phyloP scores from a whole-genome alignment of 129 eudicot genomes.

The Heracleum sosnowskyi region DNA sequence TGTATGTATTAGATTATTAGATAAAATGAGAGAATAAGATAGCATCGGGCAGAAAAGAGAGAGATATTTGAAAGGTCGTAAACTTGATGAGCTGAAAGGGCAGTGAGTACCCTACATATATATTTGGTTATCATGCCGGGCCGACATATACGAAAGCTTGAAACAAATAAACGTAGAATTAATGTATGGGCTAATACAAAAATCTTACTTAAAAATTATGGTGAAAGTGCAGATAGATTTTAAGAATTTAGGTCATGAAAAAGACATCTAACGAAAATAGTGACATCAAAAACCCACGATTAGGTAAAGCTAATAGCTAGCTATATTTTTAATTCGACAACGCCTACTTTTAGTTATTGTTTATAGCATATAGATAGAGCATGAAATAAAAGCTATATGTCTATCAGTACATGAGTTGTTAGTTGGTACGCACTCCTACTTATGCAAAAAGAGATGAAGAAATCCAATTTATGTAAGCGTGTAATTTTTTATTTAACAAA shows the following conservation, averaged over 20 bases:
- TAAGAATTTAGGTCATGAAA: background rate
- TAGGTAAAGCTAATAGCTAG: background rate
- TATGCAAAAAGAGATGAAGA: background rate
- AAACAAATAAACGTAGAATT: background rate
- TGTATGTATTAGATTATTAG: too few species aligned
- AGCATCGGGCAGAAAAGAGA: background rate
- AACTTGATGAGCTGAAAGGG: background rate
- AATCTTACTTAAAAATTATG: background rate
- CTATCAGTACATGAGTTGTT: background rate
- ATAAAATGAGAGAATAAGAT: too few species aligned
- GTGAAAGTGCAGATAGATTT: background rate
- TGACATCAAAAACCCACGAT: background rate
- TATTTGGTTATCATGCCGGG: background rate
- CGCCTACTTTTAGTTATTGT: background rate
- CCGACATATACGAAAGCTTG: background rate
- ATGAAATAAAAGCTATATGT: background rate
- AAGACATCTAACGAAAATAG: background rate
- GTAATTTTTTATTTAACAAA: background rate
- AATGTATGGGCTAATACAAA: background rate
- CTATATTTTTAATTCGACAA: background rate
- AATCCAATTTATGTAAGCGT: background rate
- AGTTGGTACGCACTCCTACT: background rate
- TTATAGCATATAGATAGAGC: background rate
- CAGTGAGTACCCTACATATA: background rate
- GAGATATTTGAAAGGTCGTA: background rate